Percentiles rank a stretch among this genome's conserved stretches.
phyloP scores from a whole-genome alignment of 2,329 filamentous ascomycete species.

The Arthroderma sp. region DNA sequence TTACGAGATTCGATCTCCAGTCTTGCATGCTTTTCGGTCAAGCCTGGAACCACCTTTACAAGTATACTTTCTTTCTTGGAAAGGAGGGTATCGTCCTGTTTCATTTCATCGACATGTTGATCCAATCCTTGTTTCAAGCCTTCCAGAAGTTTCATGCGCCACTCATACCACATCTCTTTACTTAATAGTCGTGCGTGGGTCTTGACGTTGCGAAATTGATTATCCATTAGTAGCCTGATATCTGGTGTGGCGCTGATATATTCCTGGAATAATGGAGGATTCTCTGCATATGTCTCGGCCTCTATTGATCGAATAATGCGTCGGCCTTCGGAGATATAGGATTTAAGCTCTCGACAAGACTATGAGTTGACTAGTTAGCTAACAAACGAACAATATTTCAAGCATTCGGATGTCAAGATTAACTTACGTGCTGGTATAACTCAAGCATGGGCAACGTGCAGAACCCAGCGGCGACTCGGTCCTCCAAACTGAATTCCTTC shows the following conservation, averaged over 20 bases:
- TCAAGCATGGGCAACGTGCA: constrained; percentile 89
- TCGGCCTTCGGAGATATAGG: constrained; percentile 87
- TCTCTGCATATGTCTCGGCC: constrained; percentile 74
- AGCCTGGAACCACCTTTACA: constrained; percentile 51
- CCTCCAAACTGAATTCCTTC: constrained; percentile 45
- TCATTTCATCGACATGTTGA: constrained; percentile 65
- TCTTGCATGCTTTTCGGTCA: constrained; percentile 49
- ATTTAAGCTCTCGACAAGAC: constrained; percentile 89
- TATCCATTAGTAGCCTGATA: constrained; percentile 79
- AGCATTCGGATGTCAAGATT: not conserved
- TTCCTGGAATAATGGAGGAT: constrained; percentile 80
- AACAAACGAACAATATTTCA: not conserved
- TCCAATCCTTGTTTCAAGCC: constrained; percentile 71
- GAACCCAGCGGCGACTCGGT: constrained; percentile 74
- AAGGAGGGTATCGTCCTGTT: constrained; percentile 56
- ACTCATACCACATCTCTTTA: constrained; percentile 97
- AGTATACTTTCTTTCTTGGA: constrained; percentile 57
- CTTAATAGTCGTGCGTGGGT: constrained; percentile 78
- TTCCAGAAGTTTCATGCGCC: constrained; percentile 79
- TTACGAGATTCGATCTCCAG: constrained; percentile 54
- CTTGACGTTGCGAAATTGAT: constrained; percentile 95
- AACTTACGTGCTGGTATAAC: constrained; percentile 72
- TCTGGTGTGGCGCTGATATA: constrained; percentile 78
- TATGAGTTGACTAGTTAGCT: constrained; percentile 24
- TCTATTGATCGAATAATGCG: constrained; percentile 86